Base-by-base conservation (phyloP, 768 basidiomycete genomes). In the Lepiota venenata region DNA sequence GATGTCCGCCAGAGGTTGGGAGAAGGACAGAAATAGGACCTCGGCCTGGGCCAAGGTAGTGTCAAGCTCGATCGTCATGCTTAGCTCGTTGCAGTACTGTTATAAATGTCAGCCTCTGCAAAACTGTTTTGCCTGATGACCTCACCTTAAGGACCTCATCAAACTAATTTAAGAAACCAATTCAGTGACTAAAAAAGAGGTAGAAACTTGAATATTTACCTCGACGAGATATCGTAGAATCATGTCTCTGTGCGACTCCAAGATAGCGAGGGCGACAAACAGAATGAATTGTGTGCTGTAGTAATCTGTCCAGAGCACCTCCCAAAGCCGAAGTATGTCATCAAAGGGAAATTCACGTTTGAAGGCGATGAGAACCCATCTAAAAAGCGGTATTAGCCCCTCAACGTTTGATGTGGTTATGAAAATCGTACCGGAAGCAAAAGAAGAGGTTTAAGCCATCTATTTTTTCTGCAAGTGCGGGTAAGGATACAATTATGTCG, bases 1-100 rank as follows among this genome's bases (percentile, higher is more conserved):
- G 61, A 96, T 83, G 66, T 96, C 93, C 9, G 88, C 88, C 18
- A 98, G 86, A 18, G 97, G 71, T 63, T 91, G 87, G 11, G 85
- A 75, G 73, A 97, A 98, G 1, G 93, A 93, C 2, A 96, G 78
- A 78, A 92, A 98, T 18, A 99, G 79, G 14, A 98, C 94, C 70
- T 99, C 97, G 9, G 96, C 97, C 71, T 98, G 97, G 0, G 93
- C 88, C 8, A 99, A 81, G 16, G 97, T 96, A 0, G 87, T 84
- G 66, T 97, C 89, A n/a, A 98, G 81, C 66, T 98, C 97, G 61
- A 99, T 96, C 48, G 93, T 92, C 87, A 93, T 93, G 70, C 88
- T 91, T 57, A 96, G 83, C 62, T 96, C 92, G 64, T 95, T 96
- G 74, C 91, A 92, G 63, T 95, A 97, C 86, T 88, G 60, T 32